Base-by-base conservation (phyloP, 768 basidiomycete species). In the Thelephora aurantiotincta region DNA sequence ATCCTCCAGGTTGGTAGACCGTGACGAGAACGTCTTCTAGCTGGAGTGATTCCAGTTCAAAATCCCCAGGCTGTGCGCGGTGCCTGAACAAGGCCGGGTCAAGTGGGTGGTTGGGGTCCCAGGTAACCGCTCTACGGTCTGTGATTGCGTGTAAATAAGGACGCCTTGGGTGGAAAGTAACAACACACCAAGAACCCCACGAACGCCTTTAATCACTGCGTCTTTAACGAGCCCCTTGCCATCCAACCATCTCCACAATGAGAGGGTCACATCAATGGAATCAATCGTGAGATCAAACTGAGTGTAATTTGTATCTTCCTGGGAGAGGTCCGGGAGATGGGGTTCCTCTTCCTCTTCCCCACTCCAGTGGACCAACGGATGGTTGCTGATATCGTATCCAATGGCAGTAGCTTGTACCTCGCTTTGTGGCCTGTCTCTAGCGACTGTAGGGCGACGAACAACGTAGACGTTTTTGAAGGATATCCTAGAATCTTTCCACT, bases 381-480 rank as follows among this genome's bases (percentile, higher is more conserved):
- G 85, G 52, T 74, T 80, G 59, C 78, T 77, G 50, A 87, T 74
- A 56, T 88, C 86, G 55, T 88, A 86, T 2, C 81, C 80, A 11
- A 76, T 67, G 1, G 79, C 83, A 1, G 75, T 73, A 52, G 68
- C 64, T 50, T 82, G 75, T 26, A 64, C 74, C 13, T 63, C 55
- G 13, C 51, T 49, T 41, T 36, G 35, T 23, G 33, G 23, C 44
- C 35, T 18, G 16, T 45, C 35, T 23, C 16, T 19, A 18, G 49
- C 38, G 13, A 30, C 46, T 44, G 53, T 49, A 2, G 88, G 84
- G 5, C 90, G 74, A 9, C 90, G 80, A 19, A 91, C 93, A 42
- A 99, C 71, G 56, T 87, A 98, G 38, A 98, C 93, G 55, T 97
- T 96, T 61, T 90, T 90, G 74, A 99, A 94, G 0, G 92, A 92